Percentiles rank a stretch among this genome's conserved stretches.
Conservation (phyloP, 768 basidiomycete species). For the Collybia nuda region DNA sequence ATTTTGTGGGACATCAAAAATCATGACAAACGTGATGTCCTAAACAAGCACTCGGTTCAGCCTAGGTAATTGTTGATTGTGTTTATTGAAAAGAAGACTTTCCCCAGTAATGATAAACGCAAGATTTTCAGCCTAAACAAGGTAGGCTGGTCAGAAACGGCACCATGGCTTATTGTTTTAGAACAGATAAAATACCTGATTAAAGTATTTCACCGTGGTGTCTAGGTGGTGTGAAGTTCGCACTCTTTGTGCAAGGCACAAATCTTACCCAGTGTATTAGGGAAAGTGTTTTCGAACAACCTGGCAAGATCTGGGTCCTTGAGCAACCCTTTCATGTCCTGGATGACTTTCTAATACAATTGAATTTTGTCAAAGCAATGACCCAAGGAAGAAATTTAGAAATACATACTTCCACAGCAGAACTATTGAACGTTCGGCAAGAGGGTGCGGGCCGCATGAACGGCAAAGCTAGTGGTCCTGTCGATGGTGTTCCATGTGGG, state of each 20-base stretch:
- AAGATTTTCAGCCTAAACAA: slow-evolving; percentile 57
- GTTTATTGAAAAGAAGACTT: slow-evolving; percentile 16
- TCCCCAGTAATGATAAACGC: slow-evolving; percentile 84
- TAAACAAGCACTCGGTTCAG: slow-evolving; percentile 18
- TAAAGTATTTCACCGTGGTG: slow-evolving; percentile 79
- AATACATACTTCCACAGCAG: slow-evolving; percentile 61
- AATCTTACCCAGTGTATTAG: slow-evolving; percentile 70
- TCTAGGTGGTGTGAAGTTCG: slow-evolving; percentile 37
- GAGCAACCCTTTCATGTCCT: slow-evolving; percentile 68
- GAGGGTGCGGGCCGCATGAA: slow-evolving; percentile 70
- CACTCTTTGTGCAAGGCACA: not conserved
- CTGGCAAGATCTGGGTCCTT: slow-evolving; percentile 79
- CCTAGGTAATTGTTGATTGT: slow-evolving; percentile 1
- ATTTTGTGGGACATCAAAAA: not conserved
- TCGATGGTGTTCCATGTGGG: slow-evolving; percentile 60
- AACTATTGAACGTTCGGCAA: slow-evolving; percentile 77
- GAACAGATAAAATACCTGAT: slow-evolving; percentile 34
- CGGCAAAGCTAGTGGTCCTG: slow-evolving; percentile 62
- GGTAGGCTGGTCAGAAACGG: not conserved
- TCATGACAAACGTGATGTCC: slow-evolving; percentile 68
- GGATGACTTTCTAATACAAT: slow-evolving; percentile 58
- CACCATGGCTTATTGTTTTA: not conserved
- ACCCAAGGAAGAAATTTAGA: not conserved
- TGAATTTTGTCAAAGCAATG: not conserved
- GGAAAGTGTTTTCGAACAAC: slow-evolving; percentile 81